phyloP scores from a whole-genome alignment of 202 grass and related monocot species.

The Brachypodium distachyon region DNA sequence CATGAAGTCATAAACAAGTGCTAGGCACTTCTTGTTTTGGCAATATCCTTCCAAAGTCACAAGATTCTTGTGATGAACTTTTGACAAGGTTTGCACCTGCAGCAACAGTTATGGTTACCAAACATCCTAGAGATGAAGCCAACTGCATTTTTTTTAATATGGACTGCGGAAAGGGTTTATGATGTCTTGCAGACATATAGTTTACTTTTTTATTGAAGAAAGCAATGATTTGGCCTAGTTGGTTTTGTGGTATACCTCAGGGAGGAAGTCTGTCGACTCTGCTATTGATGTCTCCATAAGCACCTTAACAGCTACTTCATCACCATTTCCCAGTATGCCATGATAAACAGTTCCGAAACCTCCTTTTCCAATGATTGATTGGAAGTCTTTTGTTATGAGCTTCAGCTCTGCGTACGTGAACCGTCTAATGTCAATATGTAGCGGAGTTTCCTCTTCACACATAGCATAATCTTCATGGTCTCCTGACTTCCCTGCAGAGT shows the following conservation, averaged over 20 bases:
- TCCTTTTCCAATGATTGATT: constrained; percentile 25
- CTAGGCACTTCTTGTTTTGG: constrained; percentile 23
- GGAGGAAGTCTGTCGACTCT: constrained; percentile 27
- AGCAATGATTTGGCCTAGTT: not conserved
- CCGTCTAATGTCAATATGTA: constrained; percentile 8
- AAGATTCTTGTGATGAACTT: constrained; percentile 30
- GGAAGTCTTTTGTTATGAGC: constrained; percentile 31
- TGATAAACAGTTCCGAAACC: constrained; percentile 45
- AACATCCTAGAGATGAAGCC: not conserved
- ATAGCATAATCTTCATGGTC: not conserved
- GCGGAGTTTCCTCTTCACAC: constrained; percentile 9
- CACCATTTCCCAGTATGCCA: constrained; percentile 21
- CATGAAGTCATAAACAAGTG: constrained; percentile 9
- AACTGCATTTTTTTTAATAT: not conserved
- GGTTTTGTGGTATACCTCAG: constrained; percentile 24
- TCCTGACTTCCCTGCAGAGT: not conserved
- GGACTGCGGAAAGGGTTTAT: not conserved
- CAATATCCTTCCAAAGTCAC: constrained; percentile 26
- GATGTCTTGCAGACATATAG: not conserved
- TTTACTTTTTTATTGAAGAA: not conserved
- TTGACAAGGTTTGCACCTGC: constrained; percentile 25
- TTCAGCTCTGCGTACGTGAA: constrained; percentile 40
- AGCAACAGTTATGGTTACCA: not conserved
- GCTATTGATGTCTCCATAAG: not conserved
- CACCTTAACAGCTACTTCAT: constrained; percentile 43